phyloP scores from a whole-genome alignment of 1,284 basidiomycete species.

The Apiotrichum veenhuisii region DNA sequence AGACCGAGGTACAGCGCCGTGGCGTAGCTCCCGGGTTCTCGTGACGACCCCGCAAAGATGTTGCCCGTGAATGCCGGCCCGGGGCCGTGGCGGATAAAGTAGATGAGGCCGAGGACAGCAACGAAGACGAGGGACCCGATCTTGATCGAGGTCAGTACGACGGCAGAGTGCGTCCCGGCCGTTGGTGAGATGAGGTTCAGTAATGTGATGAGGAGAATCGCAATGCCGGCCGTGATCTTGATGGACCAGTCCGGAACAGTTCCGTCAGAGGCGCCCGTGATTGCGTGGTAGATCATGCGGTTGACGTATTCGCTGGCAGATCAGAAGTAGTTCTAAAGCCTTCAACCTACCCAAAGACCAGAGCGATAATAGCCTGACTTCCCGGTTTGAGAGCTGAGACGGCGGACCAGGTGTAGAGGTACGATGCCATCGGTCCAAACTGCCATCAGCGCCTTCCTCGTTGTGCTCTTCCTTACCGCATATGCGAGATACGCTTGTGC shows the following conservation, averaged over 20 bases:
- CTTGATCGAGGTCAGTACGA: constrained; percentile 83
- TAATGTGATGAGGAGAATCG: constrained; percentile 66
- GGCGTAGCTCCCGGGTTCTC: constrained; percentile 77
- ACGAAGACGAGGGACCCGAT: constrained; percentile 51
- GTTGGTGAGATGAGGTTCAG: constrained; percentile 76
- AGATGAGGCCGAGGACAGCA: constrained; percentile 49
- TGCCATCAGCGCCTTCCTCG: constrained; percentile 16
- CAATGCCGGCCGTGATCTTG: constrained; percentile 74
- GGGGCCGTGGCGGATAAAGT: constrained; percentile 39
- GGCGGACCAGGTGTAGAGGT: constrained; percentile 82
- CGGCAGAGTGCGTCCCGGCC: constrained; percentile 73
- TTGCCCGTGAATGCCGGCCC: constrained; percentile 47
- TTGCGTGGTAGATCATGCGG: constrained; percentile 52
- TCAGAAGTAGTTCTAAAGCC: not conserved
- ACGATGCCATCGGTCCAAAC: constrained; percentile 80
- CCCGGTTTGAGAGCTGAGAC: constrained; percentile 77
- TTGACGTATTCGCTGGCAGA: constrained; percentile 70
- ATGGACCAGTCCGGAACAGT: constrained; percentile 86
- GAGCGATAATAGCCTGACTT: constrained; percentile 56
- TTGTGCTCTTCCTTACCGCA: constrained; percentile 48
- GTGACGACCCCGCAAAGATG: constrained; percentile 71
- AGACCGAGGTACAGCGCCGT: constrained; percentile 91
- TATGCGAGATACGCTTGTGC: constrained; percentile 88
- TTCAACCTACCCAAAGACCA: constrained; percentile 55
- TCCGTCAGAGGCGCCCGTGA: constrained; percentile 48